Percentiles rank a stretch among this genome's conserved stretches.
Evolutionary conservation across 805 yeast genomes (phyloP).

Genomic region (Torulaspora franciscae): DNA sequence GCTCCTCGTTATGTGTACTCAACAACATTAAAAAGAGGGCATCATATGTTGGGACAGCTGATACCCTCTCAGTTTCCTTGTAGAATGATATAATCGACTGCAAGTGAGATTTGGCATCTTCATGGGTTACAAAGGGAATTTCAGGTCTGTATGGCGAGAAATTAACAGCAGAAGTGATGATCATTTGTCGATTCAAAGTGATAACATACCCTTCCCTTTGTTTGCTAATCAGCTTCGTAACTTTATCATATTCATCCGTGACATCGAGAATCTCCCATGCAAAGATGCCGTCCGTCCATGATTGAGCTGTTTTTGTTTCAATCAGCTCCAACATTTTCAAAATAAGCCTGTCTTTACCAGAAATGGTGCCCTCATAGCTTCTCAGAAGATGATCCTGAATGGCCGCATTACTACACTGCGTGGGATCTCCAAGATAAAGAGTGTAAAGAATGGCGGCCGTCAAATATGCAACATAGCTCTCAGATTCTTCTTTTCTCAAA

Average conservation of each 20-base stretch:
- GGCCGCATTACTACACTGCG: conserved; percentile 42
- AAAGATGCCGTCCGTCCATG: conserved; percentile 63
- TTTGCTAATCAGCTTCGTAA: conserved; percentile 41
- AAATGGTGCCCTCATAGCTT: conserved; percentile 59
- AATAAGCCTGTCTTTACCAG: conserved; percentile 58
- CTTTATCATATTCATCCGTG: conserved; percentile 42
- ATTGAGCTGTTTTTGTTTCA: conserved; percentile 48
- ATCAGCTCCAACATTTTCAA: conserved; percentile 50
- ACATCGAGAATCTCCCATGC: conserved; percentile 59
- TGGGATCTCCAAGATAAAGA: conserved; percentile 46
- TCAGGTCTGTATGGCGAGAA: conserved; percentile 31
- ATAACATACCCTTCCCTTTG: conserved; percentile 47
- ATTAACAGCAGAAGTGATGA: conserved; percentile 45
- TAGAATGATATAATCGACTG: conserved; percentile 17
- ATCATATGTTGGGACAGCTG: conserved; percentile 48
- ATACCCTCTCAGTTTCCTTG: conserved; percentile 1
- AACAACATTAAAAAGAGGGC: conserved; percentile 63
- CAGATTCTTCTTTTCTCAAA: conserved; percentile 30
- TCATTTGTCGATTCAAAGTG: conserved; percentile 45
- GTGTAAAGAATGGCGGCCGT: conserved; percentile 45
- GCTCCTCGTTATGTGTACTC: conserved; percentile 59
- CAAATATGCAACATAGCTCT: conserved; percentile 31
- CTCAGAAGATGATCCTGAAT: conserved; percentile 48
- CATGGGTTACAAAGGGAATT: conserved; percentile 24
- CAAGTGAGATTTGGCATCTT: conserved; percentile 25